Conservation (phyloP, 2,329 filamentous ascomycete genomes). For the Leptosphaerulina australis region DNA sequence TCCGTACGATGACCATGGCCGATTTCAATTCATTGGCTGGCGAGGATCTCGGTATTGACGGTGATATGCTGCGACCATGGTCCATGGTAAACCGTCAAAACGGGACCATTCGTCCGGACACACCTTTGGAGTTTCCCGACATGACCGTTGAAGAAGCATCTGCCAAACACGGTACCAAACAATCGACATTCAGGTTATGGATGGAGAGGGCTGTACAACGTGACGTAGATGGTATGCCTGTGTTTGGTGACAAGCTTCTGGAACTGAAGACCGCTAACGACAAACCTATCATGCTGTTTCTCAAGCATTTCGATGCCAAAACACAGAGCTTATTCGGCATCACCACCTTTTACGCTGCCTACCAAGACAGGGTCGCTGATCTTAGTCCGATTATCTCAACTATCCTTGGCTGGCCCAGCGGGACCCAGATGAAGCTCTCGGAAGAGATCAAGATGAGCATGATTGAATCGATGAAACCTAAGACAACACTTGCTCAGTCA, state of each 20-base stretch:
- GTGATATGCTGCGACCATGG: conserved; percentile 81
- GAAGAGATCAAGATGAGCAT: conserved; percentile 99
- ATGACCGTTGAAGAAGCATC: conserved; percentile 71
- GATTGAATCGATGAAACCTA: conserved; percentile 93
- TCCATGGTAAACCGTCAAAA: conserved; percentile 99
- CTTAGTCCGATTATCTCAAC: conserved; percentile 77
- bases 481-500: conserved; percentile 84
- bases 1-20: conserved; percentile 74
- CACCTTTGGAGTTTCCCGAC: conserved; percentile 76
- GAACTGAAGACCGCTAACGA: conserved; percentile 59
- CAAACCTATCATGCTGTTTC: conserved; percentile 77
- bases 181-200: conserved; percentile 77
- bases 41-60: conserved; percentile 69
- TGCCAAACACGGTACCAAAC: conserved; percentile 71
- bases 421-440: conserved; percentile 74
- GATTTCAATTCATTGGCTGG: conserved; percentile 77
- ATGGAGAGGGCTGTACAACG: conserved; percentile 74
- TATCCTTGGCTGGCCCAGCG: conserved; percentile 85
- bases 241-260: conserved; percentile 71
- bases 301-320: conserved; percentile 88
- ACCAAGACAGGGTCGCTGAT: conserved; percentile 86
- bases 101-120: conserved; percentile 90
- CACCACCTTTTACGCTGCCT: conserved; percentile 84
- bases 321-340: conserved; percentile 76
- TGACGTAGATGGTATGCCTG: conserved; percentile 70